Evolutionary conservation across 768 basidiomycete genomes (phyloP).

Genomic region (Auricularia auricula-judae): DNA sequence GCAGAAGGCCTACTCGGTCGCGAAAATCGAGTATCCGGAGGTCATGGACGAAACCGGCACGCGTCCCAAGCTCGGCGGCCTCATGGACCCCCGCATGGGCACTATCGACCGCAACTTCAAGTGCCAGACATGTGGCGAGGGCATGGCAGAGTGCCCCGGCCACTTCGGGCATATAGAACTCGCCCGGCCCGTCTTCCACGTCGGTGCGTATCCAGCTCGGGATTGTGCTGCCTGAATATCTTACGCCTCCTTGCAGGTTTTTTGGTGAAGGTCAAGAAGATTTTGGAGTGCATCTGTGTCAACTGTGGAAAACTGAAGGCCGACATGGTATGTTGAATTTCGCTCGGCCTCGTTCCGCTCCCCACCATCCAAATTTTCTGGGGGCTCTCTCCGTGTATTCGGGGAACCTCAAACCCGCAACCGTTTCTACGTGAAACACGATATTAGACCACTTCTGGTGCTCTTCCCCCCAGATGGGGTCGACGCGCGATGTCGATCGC

Average conservation of each 20-base stretch:
- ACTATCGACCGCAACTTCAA: constrained; percentile 97
- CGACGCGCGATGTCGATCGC: constrained; percentile 84
- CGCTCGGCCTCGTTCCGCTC: constrained; percentile 81
- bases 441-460: constrained; percentile 72
- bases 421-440: constrained; percentile 34
- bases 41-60: constrained; percentile 93
- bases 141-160: constrained; percentile 99
- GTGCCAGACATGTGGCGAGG: constrained; percentile 99
- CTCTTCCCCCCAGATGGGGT: constrained; percentile 67
- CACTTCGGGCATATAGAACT: constrained; percentile 99
- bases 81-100: constrained; percentile 98
- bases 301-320: constrained; percentile 98
- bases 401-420: constrained; percentile 91
- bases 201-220: constrained; percentile 45
- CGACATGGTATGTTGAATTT: constrained; percentile 86
- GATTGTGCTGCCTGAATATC: background rate
- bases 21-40: constrained; percentile 97
- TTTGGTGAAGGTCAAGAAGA: constrained; percentile 98
- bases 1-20: constrained; percentile 97
- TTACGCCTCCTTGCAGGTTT: constrained; percentile 46
- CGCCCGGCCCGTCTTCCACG: constrained; percentile 93
- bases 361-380: constrained; percentile 92
- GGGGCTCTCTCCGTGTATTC: constrained; percentile 88
- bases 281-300: constrained; percentile 96
- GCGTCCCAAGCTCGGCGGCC: constrained; percentile 82